Base-by-base conservation (phyloP, 106 monocot genomes). In the Dioscorea alata region DNA sequence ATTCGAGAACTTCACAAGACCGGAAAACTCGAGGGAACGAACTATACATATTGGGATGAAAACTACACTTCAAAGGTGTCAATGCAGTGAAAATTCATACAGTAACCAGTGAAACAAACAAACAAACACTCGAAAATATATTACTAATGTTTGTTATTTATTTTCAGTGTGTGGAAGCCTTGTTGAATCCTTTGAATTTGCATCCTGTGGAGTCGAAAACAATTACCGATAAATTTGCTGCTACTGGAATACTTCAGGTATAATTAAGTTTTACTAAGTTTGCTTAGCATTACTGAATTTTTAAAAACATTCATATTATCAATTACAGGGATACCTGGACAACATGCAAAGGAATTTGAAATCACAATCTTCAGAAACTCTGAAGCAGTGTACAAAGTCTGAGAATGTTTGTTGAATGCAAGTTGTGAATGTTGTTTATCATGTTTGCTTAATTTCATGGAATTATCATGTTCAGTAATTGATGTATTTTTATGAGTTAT, bases 241-340 rank as follows among this genome's bases (percentile, higher is more conserved):
- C 91, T 65, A 91, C 89, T 49, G 91, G 91, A 49, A 96, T 96
- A 78, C 80, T 91, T 13, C 91, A 91, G 88, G 91, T 96, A 76
- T 20, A 23, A 23, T 6, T 61, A 0, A 61, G 8, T 64, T 64
- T 64, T 64, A 28, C 64, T 35, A 33, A 33, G 23, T 61, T 21
- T 54, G 15, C n/a, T 5, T 54, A 13, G 13, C 23, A 10, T 9
- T 25, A 5, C 25, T 2, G 9, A 51, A 22, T 15, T 50, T n/a
- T 19, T 6, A 5, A 28, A 50, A 34, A 19, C 63, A 21, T 69
- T 13, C 13, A 16, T 24, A 13, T 70, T 20, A 23, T 64, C 28
- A 23, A 23, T 69, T 33, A 23, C 73, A 79, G 79, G 79, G 74
- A 0, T 79, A 74, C 58, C 62, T 79, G 15, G 79, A 79, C 42